Conservation (phyloP, 805 yeast species). For the Starmerella kuoi region DNA sequence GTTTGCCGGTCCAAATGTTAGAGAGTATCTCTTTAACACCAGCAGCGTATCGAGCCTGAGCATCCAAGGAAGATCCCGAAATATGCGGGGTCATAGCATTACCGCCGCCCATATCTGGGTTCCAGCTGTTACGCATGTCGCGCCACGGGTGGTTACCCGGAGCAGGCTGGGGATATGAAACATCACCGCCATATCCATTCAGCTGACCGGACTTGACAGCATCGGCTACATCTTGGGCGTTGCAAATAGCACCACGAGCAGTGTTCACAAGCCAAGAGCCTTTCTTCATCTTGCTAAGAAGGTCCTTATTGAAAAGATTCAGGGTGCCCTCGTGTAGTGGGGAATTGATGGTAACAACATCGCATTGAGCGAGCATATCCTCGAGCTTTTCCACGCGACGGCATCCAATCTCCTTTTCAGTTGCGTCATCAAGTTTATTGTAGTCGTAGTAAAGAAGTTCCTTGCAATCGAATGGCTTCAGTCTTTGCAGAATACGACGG, state of each 20-base stretch:
- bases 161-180: constrained; percentile 78
- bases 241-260: constrained; percentile 72
- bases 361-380: constrained; percentile 55
- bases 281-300: constrained; percentile 52
- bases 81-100: constrained; percentile 80
- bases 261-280: constrained; percentile 68
- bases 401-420: constrained; percentile 47
- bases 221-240: constrained; percentile 60
- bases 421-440: constrained; percentile 49
- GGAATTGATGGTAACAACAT: constrained; percentile 63
- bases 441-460: constrained; percentile 57
- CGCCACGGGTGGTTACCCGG: constrained; percentile 72
- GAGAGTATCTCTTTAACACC: constrained; percentile 58
- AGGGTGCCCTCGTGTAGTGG: constrained; percentile 61
- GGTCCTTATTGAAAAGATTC: constrained; percentile 54
- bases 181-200: constrained; percentile 77
- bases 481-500: constrained; percentile 57
- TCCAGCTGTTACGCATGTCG: constrained; percentile 43
- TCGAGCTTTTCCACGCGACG: constrained; percentile 48
- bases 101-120: constrained; percentile 37
- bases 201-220: constrained; percentile 58
- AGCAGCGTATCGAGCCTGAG: constrained; percentile 59
- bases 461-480: constrained; percentile 61
- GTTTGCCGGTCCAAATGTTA: constrained; percentile 50
- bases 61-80: constrained; percentile 70